phyloP scores from a whole-genome alignment of 192 early-diverging fungal species.

The Thamnidium elegans region DNA sequence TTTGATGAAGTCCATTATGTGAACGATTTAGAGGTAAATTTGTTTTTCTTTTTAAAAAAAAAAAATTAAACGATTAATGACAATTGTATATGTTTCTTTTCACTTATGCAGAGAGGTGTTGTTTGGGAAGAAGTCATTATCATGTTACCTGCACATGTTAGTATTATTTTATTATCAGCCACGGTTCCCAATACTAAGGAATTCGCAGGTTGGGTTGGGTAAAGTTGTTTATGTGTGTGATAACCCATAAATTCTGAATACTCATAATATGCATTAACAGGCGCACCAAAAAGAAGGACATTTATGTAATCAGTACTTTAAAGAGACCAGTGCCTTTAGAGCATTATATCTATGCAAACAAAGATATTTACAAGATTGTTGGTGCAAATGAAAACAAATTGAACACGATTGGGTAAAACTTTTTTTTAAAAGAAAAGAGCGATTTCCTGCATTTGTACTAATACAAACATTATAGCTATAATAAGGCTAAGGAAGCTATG shows the following conservation, averaged over 20 bases:
- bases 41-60: not conserved
- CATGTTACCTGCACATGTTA: slow-evolving; percentile 95
- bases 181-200: slow-evolving; percentile 98
- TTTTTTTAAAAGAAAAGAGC: not conserved
- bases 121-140: slow-evolving; percentile 99
- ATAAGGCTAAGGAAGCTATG: slow-evolving; percentile 71
- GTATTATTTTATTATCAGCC: slow-evolving; percentile 91
- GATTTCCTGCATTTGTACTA: not conserved
- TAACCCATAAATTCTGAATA: not conserved
- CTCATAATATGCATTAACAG: slow-evolving; percentile 31
- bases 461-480: slow-evolving; percentile 45
- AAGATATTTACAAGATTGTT: slow-evolving; percentile 88
- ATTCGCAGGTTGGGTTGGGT: slow-evolving; percentile 99
- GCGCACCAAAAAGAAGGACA: slow-evolving; percentile 95
- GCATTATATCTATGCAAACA: slow-evolving; percentile 86
- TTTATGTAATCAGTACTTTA: slow-evolving; percentile 93
- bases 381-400: slow-evolving; percentile 69
- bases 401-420: slow-evolving; percentile 27
- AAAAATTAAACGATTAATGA: not conserved
- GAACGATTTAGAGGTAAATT: slow-evolving; percentile 69
- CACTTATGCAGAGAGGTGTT: slow-evolving; percentile 70
- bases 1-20: slow-evolving; percentile 99
- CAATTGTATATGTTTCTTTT: not conserved
- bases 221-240: slow-evolving; percentile 11
- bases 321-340: slow-evolving; percentile 95